Percentiles rank a stretch among this genome's conserved stretches.
Conservation (phyloP, 257 asterid genomes). For the Przewalskia tangutica region DNA sequence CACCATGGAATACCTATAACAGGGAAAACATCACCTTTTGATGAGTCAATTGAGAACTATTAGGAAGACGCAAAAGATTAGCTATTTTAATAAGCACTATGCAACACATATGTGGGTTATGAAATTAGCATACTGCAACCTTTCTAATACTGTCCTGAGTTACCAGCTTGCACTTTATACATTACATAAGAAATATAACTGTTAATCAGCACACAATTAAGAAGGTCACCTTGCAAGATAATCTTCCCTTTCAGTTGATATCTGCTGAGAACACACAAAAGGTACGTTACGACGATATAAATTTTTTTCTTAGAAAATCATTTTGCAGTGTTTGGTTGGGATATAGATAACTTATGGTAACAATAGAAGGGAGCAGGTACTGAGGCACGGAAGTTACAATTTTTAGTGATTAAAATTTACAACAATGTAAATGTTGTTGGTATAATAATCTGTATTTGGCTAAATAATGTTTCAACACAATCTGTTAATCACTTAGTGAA, state of each 20-base stretch:
- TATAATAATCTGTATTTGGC: too few relatives aligned
- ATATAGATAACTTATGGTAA: neutral
- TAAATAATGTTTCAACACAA: too few relatives aligned
- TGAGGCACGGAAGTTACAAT: neutral
- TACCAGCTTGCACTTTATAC: neutral
- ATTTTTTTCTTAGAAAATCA: neutral
- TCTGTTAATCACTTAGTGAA: too few relatives aligned
- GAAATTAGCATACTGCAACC: neutral
- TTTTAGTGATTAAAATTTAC: neutral
- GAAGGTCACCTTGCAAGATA: constrained; percentile 51
- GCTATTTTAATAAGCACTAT: neutral
- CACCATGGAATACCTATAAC: constrained; percentile 90
- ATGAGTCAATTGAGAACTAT: neutral
- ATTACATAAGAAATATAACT: neutral
- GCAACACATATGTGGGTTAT: too few relatives aligned
- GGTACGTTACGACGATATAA: neutral
- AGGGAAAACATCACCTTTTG: neutral
- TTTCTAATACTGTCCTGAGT: neutral
- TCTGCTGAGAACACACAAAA: neutral
- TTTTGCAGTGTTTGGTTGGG: neutral
- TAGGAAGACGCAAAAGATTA: neutral
- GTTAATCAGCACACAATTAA: neutral
- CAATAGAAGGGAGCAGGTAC: neutral
- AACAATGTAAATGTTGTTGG: neutral
- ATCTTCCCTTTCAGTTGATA: neutral